Base-by-base conservation (phyloP, 805 yeast species). In the Ascoidea tarda region DNA sequence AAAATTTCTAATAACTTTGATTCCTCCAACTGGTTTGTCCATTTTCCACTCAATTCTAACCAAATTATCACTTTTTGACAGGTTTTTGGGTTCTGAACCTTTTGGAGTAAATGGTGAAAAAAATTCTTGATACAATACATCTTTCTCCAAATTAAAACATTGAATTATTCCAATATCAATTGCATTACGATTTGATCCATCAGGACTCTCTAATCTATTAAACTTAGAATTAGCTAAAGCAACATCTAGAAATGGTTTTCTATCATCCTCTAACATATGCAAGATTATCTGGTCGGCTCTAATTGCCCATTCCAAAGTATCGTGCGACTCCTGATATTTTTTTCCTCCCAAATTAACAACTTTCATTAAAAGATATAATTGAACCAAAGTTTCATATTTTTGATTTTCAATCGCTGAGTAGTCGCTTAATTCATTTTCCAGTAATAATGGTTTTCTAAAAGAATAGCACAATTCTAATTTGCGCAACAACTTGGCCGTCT, bases 11-110 rank as follows among this genome's bases (percentile, higher is more conserved):
- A 90, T 72, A 31, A 90, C 81, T n/a, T 85, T 77, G 50, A 90
- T 88, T 8, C 98, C 98, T 38, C 96, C 98, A 53, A 91, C 84
- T 0, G 95, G 88, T 52, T 77, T 79, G 51, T 84, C 77, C 81
- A 85, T 78, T n/a, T 79, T 76, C 98, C 98, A 90, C 8, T 67
- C 62, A 2, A 81, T 65, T 5, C 66, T 65, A 6, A 82, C 63
- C 55, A 78, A 64, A 12, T 59, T 55, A 51, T 5, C 55, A 50
- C 32, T 53, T 50, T 33, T 52, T 31, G 44, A 57, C 42, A 46
- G 50, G 2, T 45, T 32, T 32, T 53, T 53, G 5, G 46, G 50
- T 33, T 49, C 50, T 32, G 52, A 42, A 32, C 49, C 49, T 44
- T 53, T 16, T 48, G 55, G 42, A 33, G 52, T 59, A 54, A 62